Conservation (phyloP, 176 grass and related monocot genomes). For the sorghum (Sorghum bicolor) region Sorghum_bicolor_NCBIv3 NC_012875.2:46342501-46343000, state of each 20-base stretch:
- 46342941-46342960: conserved; percentile 57
- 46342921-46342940: conserved; percentile 66
- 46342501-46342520: conserved; percentile 20
- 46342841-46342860: conserved; percentile 71
- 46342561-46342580: conserved; percentile 26
- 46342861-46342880: conserved; percentile 89
- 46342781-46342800: conserved; percentile 79
- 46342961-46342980: conserved; percentile 77
- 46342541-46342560: not conserved
- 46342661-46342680: conserved; percentile 47
- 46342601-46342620: conserved; percentile 62
- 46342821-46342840: conserved; percentile 70
- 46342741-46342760: conserved; percentile 57
- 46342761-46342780: conserved; percentile 83
- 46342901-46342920: conserved; percentile 53
- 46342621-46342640: conserved; percentile 73
- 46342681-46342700: conserved; percentile 82
- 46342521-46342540: conserved; percentile 68
- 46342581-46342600: conserved; percentile 30
- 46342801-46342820: conserved; percentile 58
- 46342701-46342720: conserved; percentile 62
- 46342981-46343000: conserved; percentile 59
- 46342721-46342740: conserved; percentile 79
- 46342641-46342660: conserved; percentile 67
- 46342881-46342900: conserved; percentile 78